Base-by-base conservation (phyloP, 371 early-diverging fungal genomes). In the Mortierella sp. region DNA sequence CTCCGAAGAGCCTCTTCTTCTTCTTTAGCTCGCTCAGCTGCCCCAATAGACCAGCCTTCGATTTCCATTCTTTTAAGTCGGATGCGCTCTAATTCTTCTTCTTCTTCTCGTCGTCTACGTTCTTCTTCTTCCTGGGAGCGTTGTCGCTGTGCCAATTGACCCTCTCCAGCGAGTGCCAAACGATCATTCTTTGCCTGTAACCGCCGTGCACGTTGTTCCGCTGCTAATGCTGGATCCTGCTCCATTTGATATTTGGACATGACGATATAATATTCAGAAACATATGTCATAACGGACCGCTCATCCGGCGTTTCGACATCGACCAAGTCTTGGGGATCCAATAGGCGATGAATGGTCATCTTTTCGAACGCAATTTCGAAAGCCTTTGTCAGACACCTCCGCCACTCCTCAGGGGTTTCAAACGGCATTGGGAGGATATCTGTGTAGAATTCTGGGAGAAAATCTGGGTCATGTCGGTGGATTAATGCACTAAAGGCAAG, bases 401-500 rank as follows among this genome's bases (percentile, higher is more conserved):
- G 63, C 88, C 87, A 87, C 21, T 86, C 84, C 19, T 77, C 80
- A 4, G 66, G 50, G 15, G 73, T 69, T 63, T 83, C 84, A 24
- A 75, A 72, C 6, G 72, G 59, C 10, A 75, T 22, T 2, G 72
- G 71, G 13, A 80, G 47, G 59, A 80, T 72, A 22, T 73, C 66
- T 5, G 85, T 75, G 60, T 89, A 82, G 15, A 91, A 81, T 59
- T 93, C 88, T 6, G 89, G 87, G 15, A 93, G 67, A 45, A 89
- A 77, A 0, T 82, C 85, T 1, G 92, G 92, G 55, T 89, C 84
- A 65, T 91, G 90, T 24, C 88, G 86, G 74, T 94, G 92, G 52
- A 93, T 82, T 19, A 94, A 85, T 16, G 89, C 88, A 57, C 89
- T 83, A 76, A 94, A 91, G 45, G 86, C 87, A 4, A 88, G 69